phyloP scores from a whole-genome alignment of 2,329 filamentous ascomycete genomes.

The Neofusicoccum cordaticola region DNA sequence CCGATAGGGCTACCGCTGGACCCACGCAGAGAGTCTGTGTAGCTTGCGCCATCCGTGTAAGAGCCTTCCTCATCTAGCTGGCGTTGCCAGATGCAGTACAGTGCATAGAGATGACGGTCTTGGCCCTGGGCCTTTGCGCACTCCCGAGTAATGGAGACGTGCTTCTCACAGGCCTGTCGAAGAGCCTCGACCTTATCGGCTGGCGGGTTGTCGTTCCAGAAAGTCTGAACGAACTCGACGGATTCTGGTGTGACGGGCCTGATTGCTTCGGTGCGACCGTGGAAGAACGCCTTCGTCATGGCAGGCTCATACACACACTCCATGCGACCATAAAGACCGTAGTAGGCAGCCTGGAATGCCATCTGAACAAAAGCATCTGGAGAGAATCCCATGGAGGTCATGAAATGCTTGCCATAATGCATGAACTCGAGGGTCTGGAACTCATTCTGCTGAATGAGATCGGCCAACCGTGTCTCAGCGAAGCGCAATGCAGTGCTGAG shows the following conservation, averaged over 20 bases:
- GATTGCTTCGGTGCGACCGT: constrained; percentile 92
- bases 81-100: constrained; percentile 94
- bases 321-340: constrained; percentile 87
- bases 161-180: constrained; percentile 76
- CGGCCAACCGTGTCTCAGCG: constrained; percentile 88
- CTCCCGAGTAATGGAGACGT: constrained; percentile 74
- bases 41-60: constrained; percentile 56
- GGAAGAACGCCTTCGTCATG: constrained; percentile 93
- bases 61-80: constrained; percentile 70
- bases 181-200: constrained; percentile 83
- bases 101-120: constrained; percentile 87
- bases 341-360: constrained; percentile 98
- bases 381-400: constrained; percentile 94
- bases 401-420: constrained; percentile 94
- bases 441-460: constrained; percentile 94
- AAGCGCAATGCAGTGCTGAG: constrained; percentile 88
- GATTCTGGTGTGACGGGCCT: constrained; percentile 79
- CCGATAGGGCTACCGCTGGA: constrained; percentile 49
- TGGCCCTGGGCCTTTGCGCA: constrained; percentile 89
- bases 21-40: constrained; percentile 41
- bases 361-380: constrained; percentile 98
- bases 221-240: constrained; percentile 84
- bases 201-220: constrained; percentile 88
- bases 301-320: constrained; percentile 97
- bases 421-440: constrained; percentile 88